Evolutionary conservation across 495 filamentous ascomycete genomes (phyloP).

Genomic region (Durotheca rogersii): DNA sequence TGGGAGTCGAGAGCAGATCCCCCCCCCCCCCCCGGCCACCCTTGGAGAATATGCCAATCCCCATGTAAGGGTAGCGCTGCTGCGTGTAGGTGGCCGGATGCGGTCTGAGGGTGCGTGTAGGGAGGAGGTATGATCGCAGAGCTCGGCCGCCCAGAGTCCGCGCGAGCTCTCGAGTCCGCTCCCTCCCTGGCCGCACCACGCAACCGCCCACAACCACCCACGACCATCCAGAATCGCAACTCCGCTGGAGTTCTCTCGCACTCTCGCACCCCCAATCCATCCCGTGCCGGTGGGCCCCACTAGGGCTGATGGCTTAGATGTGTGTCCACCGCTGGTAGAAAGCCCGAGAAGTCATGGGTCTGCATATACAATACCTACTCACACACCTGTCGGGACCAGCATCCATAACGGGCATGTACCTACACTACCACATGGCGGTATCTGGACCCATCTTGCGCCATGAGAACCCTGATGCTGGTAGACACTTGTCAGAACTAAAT

Average conservation of each 20-base stretch:
- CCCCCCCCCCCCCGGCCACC: conserved; percentile 3
- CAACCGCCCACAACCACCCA: too few relatives aligned
- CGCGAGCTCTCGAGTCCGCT: too few relatives aligned
- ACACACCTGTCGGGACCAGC: too few relatives aligned
- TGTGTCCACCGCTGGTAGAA: conserved; percentile 19
- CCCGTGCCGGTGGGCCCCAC: conserved; percentile 11
- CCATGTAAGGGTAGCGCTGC: too few relatives aligned
- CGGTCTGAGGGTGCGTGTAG: too few relatives aligned
- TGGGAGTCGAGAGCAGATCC: conserved; percentile 15
- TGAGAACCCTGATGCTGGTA: conserved; percentile 22
- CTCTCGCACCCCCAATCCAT: conserved; percentile 16
- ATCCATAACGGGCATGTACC: conserved; percentile 12
- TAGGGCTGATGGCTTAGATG: conserved; percentile 25
- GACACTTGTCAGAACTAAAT: conserved; percentile 32
- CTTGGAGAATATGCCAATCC: too few relatives aligned
- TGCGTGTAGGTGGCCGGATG: conserved; percentile 11
- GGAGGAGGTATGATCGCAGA: conserved; percentile 18
- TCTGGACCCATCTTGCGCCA: conserved; percentile 26
- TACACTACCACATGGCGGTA: conserved; percentile 15
- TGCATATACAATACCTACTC: too few relatives aligned
- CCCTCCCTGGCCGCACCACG: too few relatives aligned
- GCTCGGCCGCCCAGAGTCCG: too few relatives aligned
- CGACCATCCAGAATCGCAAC: too few relatives aligned
- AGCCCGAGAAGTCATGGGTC: conserved; percentile 9
- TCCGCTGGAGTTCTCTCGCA: too few relatives aligned